Percentiles rank a stretch among this genome's conserved stretches.
phyloP scores from a whole-genome alignment of 257 asterid genomes.

The Coffea canephora region DNA sequence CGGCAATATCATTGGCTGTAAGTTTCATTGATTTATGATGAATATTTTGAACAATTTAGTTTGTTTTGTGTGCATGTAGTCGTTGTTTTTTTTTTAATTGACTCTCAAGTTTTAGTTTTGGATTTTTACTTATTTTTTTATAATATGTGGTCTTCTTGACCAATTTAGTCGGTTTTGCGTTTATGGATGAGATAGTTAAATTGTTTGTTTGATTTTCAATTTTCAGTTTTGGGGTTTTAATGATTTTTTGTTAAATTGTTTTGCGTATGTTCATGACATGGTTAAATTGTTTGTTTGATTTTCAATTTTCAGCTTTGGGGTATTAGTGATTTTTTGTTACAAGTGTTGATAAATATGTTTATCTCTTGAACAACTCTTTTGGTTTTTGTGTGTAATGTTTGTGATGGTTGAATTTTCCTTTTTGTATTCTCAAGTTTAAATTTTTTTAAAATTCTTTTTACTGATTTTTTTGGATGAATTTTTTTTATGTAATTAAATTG shows the following conservation, averaged over 20 bases:
- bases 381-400: neutral
- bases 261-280: too few species aligned
- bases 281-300: too few species aligned
- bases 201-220: too few species aligned
- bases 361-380: neutral
- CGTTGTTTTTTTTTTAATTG: neutral
- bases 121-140: conserved; percentile 12
- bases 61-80: neutral
- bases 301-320: too few species aligned
- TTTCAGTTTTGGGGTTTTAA: too few species aligned
- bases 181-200: too few species aligned
- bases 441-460: conserved; percentile 18
- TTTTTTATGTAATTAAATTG: neutral
- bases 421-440: neutral
- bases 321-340: neutral
- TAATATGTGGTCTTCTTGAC: too few species aligned
- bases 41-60: too few species aligned
- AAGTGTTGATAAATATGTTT: too few species aligned
- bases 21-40: neutral
- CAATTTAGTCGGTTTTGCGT: too few species aligned
- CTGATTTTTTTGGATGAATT: neutral
- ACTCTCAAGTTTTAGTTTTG: neutral
- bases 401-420: too few species aligned
- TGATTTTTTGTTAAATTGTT: neutral
- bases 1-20: conserved; percentile 96